A percentile compares a stretch with the other conserved stretches of the same genome.
Conservation (phyloP, 805 yeast genomes). For the Saturnispora diversa region DNA sequence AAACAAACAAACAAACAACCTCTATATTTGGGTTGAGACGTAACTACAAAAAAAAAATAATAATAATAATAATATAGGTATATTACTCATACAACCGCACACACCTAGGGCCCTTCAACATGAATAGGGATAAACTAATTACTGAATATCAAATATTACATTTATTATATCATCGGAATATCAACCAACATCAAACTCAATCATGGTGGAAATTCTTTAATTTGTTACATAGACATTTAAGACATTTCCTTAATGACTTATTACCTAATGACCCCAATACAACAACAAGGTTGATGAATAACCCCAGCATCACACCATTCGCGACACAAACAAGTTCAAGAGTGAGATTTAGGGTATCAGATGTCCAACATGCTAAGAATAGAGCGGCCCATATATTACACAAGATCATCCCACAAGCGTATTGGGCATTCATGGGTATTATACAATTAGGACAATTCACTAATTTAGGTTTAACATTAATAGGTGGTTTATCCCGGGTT, state of each 20-base stretch:
- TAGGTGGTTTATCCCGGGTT: slow-evolving; percentile 49
- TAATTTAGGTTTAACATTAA: slow-evolving; percentile 58
- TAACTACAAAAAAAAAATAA: background rate
- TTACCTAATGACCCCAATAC: no score
- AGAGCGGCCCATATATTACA: slow-evolving; percentile 25
- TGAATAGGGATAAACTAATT: slow-evolving; percentile 17
- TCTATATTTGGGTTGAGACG: no score
- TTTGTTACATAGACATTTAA: slow-evolving; percentile 49
- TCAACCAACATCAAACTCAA: slow-evolving; percentile 67
- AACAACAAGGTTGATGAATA: no score
- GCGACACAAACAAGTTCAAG: no score
- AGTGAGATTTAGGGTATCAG: no score
- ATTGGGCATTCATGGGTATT: slow-evolving; percentile 55
- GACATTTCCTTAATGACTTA: slow-evolving; percentile 19
- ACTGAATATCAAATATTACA: slow-evolving; percentile 55
- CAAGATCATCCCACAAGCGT: slow-evolving; percentile 40
- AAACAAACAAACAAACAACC: no score
- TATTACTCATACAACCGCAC: background rate
- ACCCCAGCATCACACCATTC: no score
- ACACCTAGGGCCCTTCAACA: slow-evolving; percentile 1
- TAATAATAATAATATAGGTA: background rate
- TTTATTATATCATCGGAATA: slow-evolving; percentile 59
- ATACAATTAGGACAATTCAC: slow-evolving; percentile 72
- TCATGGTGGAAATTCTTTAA: slow-evolving; percentile 72
- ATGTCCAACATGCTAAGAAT: no score